These are phyloP conservation scores for Botrytis hyacinthi DNA, from an alignment of 2,329 filamentous ascomycete genomes.

Conservation along the genomic window DNA sequence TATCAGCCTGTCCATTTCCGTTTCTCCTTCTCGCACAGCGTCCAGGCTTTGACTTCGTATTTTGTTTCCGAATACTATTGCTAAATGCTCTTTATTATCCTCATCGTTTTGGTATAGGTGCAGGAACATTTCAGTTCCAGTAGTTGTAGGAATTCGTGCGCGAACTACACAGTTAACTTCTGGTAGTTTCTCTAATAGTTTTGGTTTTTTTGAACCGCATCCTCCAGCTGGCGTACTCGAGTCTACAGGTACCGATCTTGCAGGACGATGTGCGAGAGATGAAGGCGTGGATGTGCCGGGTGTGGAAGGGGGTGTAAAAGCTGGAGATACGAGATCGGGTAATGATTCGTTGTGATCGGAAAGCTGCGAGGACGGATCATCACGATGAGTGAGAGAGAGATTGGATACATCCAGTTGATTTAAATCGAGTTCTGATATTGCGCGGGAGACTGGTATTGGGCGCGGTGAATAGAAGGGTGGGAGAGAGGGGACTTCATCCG, in stretches of 20 bases:
- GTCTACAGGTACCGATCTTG: slow-evolving; percentile 51
- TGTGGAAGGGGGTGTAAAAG: slow-evolving; percentile 72
- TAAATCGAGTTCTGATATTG: slow-evolving; percentile 39
- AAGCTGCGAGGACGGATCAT: slow-evolving; percentile 13
- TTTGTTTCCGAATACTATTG: slow-evolving; percentile 89
- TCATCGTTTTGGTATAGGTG: slow-evolving; percentile 91
- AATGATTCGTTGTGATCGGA: slow-evolving; percentile 25
- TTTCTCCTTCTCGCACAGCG: slow-evolving; percentile 70
- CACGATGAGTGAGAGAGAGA: slow-evolving; percentile 21
- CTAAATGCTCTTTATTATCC: slow-evolving; percentile 93
- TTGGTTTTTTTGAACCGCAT: slow-evolving; percentile 64
- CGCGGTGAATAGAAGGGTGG: slow-evolving; percentile 40
- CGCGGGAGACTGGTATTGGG: slow-evolving; percentile 38
- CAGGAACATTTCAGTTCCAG: slow-evolving; percentile 92
- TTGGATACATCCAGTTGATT: slow-evolving; percentile 27
- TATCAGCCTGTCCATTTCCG: slow-evolving; percentile 88
- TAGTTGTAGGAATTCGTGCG: slow-evolving; percentile 89
- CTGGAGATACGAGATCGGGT: slow-evolving; percentile 70
- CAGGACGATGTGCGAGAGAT: slow-evolving; percentile 38
- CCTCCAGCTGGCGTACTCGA: slow-evolving; percentile 54
- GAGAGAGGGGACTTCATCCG: slow-evolving; percentile 33
- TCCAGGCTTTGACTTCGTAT: slow-evolving; percentile 76
- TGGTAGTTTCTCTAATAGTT: slow-evolving; percentile 72
- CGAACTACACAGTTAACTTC: slow-evolving; percentile 91
- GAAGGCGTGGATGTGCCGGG: slow-evolving; percentile 57